Percentiles rank a stretch among this genome's conserved stretches.
phyloP scores from a whole-genome alignment of 352 stramenopile species.

The Globisporangium spinosum region DNA sequence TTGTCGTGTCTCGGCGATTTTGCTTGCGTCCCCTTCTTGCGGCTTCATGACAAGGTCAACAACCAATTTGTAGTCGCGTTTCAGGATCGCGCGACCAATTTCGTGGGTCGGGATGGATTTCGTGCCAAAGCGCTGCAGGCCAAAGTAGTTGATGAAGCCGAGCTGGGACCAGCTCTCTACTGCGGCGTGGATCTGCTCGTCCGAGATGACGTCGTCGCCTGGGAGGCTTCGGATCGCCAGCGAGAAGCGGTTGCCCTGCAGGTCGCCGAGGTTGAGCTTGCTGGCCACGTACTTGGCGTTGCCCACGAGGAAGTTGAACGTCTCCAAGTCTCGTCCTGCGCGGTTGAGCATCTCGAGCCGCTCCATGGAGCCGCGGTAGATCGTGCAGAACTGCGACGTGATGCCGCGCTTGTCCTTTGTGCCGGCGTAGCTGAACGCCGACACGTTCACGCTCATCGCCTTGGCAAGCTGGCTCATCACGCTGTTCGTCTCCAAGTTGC shows the following conservation, averaged over 20 bases:
- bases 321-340: slow-evolving; percentile 53
- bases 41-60: slow-evolving; percentile 90
- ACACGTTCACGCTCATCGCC: slow-evolving; percentile 58
- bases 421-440: slow-evolving; percentile 89
- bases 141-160: slow-evolving; percentile 99
- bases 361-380: slow-evolving; percentile 74
- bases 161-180: slow-evolving; percentile 65
- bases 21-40: slow-evolving; percentile 70
- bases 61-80: slow-evolving; percentile 88
- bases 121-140: slow-evolving; percentile 95
- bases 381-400: slow-evolving; percentile 94
- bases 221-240: slow-evolving; percentile 92
- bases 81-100: slow-evolving; percentile 91
- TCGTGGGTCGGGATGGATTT: slow-evolving; percentile 85
- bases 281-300: slow-evolving; percentile 90
- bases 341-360: slow-evolving; percentile 79
- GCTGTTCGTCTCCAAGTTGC: slow-evolving; percentile 92
- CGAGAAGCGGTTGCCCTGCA: slow-evolving; percentile 94
- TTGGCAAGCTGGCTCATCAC: slow-evolving; percentile 77
- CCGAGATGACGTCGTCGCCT: slow-evolving; percentile 42
- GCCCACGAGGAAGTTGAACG: slow-evolving; percentile 90
- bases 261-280: slow-evolving; percentile 90
- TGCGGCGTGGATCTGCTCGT: slow-evolving; percentile 54
- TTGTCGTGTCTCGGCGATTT: slow-evolving; percentile 65
- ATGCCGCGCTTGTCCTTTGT: slow-evolving; percentile 97